phyloP scores from a whole-genome alignment of 345 rosid genomes.

The Dimocarpus longan region DNA sequence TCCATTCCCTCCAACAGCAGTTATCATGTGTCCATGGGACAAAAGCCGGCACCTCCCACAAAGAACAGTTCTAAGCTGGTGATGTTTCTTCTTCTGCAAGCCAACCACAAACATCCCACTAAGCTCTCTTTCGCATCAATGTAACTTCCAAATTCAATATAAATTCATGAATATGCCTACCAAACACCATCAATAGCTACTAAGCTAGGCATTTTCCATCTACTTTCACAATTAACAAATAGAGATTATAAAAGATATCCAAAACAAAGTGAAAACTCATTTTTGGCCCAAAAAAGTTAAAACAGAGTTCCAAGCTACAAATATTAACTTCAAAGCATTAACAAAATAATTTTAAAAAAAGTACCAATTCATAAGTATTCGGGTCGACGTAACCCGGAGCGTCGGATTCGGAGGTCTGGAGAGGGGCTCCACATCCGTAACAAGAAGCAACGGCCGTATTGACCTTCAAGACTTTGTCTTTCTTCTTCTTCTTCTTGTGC shows the following conservation, averaged over 20 bases:
- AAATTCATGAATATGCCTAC: background rate
- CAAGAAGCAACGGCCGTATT: slow-evolving; percentile 55
- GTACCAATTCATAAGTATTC: slow-evolving; percentile 74
- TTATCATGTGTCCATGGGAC: slow-evolving; percentile 96
- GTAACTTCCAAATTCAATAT: background rate
- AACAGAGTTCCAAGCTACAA: too few species aligned
- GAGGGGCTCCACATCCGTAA: slow-evolving; percentile 95
- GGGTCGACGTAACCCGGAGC: slow-evolving; percentile 80
- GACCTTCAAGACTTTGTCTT: slow-evolving; percentile 40
- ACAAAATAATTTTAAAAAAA: background rate
- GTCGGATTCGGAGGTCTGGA: slow-evolving; percentile 74
- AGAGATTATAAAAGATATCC: too few species aligned
- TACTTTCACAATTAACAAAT: background rate
- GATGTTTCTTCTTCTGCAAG: slow-evolving; percentile 92
- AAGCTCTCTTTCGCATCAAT: too few species aligned
- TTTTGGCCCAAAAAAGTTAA: too few species aligned
- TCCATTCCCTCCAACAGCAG: slow-evolving; percentile 97
- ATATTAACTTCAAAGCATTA: too few species aligned
- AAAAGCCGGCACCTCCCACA: slow-evolving; percentile 91
- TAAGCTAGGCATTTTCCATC: too few species aligned
- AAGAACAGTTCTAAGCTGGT: slow-evolving; percentile 82
- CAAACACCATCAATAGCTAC: background rate
- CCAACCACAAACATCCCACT: slow-evolving; percentile 14
- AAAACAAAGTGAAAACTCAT: too few species aligned
- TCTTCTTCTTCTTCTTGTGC: slow-evolving; percentile 48